phyloP scores from a whole-genome alignment of 2,329 filamentous ascomycete species.

The Polychaeton citri region DNA sequence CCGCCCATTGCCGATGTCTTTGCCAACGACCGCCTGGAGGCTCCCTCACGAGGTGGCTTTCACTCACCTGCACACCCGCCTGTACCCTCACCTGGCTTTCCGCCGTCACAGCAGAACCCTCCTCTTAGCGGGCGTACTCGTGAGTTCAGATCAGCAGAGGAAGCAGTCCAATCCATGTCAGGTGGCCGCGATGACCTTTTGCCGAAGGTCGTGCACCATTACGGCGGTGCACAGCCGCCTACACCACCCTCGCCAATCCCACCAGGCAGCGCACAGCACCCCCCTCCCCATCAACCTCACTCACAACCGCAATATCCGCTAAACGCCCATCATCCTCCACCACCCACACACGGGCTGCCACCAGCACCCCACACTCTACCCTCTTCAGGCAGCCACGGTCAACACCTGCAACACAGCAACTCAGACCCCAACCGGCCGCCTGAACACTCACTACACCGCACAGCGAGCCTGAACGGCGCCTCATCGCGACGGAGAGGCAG shows the following conservation, averaged over 20 bases:
- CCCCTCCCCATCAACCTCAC: not conserved
- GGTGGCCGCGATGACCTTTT: constrained; percentile 86
- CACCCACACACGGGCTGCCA: not conserved
- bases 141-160: constrained; percentile 91
- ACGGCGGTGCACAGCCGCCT: constrained; percentile 83
- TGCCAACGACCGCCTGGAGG: constrained; percentile 55
- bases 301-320: constrained; percentile 4
- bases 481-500: constrained; percentile 55
- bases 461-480: constrained; percentile 43
- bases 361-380: constrained; percentile 7
- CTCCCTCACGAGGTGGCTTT: constrained; percentile 9
- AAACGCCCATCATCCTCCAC: constrained; percentile 2
- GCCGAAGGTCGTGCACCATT: constrained; percentile 91
- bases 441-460: constrained; percentile 17
- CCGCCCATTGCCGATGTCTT: constrained; percentile 94
- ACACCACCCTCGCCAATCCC: constrained; percentile 73
- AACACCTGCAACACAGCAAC: constrained; percentile 3
- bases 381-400: constrained; percentile 8
- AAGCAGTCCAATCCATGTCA: constrained; percentile 79
- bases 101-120: constrained; percentile 30
- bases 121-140: constrained; percentile 47
- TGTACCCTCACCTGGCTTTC: constrained; percentile 65
- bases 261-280: constrained; percentile 11
- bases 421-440: constrained; percentile 22
- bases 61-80: constrained; percentile 47